A percentile compares a stretch with the other conserved stretches of the same genome.
Evolutionary conservation across 371 early-diverging fungal species (phyloP).

Genomic region (Rhizomucor pusillus): DNA sequence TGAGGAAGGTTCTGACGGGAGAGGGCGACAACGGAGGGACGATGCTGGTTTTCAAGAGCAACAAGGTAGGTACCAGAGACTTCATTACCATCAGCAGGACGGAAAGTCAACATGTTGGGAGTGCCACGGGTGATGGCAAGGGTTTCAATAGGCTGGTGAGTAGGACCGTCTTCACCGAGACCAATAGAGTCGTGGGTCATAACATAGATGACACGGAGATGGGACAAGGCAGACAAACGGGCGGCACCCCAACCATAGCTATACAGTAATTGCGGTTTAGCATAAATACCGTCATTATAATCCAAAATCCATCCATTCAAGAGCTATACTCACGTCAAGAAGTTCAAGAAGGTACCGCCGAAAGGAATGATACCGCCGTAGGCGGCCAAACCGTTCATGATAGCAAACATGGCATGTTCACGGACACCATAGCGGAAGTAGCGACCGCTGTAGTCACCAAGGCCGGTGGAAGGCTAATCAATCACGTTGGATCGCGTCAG

Average conservation of each 20-base stretch:
- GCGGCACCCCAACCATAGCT: slow-evolving; percentile 83
- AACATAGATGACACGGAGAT: slow-evolving; percentile 89
- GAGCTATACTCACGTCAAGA: slow-evolving; percentile 66
- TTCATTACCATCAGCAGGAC: slow-evolving; percentile 98
- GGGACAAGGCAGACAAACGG: slow-evolving; percentile 89
- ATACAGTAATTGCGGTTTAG: neutral
- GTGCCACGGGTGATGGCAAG: slow-evolving; percentile 90
- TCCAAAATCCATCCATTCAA: slow-evolving; percentile 2
- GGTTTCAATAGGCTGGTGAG: slow-evolving; percentile 99
- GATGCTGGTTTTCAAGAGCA: slow-evolving; percentile 64
- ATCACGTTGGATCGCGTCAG: neutral
- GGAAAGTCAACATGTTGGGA: slow-evolving; percentile 88
- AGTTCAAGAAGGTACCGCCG: slow-evolving; percentile 98
- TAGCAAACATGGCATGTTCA: slow-evolving; percentile 99
- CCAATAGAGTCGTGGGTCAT: slow-evolving; percentile 99
- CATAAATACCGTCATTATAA: too few species aligned
- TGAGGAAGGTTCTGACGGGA: slow-evolving; percentile 96
- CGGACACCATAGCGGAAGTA: slow-evolving; percentile 98
- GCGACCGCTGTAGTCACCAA: slow-evolving; percentile 85
- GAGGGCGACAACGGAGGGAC: slow-evolving; percentile 89
- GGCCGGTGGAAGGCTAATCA: slow-evolving; percentile 41
- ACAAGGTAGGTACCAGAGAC: slow-evolving; percentile 86
- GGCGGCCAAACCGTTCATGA: slow-evolving; percentile 93
- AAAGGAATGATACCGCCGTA: slow-evolving; percentile 91
- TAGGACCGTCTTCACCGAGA: slow-evolving; percentile 99